These are phyloP conservation scores for Lumnitzera racemosa DNA, from an alignment of 345 rosid species.

Conservation along the genomic window DNA sequence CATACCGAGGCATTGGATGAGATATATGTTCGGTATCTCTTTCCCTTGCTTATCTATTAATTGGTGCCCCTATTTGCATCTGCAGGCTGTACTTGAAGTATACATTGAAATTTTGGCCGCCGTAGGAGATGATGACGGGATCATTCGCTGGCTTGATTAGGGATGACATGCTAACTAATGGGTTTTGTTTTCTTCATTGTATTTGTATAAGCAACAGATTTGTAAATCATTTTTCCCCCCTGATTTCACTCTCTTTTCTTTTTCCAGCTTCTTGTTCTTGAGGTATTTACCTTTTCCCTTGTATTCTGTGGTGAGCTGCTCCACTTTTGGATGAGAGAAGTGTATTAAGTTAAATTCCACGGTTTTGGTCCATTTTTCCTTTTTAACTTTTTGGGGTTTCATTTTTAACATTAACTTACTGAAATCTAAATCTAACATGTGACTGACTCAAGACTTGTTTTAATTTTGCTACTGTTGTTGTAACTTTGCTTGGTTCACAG, in stretches of 20 bases:
- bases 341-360: too few relatives aligned
- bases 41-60: conserved; percentile 2
- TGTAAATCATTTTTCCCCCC: too few relatives aligned
- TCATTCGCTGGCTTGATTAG: conserved; percentile 87
- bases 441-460: background rate
- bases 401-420: too few relatives aligned
- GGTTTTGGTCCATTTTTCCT: too few relatives aligned
- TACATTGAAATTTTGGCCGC: conserved; percentile 76
- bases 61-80: conserved; percentile 1
- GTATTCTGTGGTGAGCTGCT: background rate
- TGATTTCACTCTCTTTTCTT: too few relatives aligned
- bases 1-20: background rate
- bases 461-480: background rate
- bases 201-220: too few relatives aligned
- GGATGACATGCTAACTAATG: background rate
- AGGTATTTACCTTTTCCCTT: background rate
- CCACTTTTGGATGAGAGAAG: too few relatives aligned
- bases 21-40: background rate
- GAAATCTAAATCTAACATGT: too few relatives aligned
- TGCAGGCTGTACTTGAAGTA: conserved; percentile 82
- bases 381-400: too few relatives aligned
- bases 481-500: too few relatives aligned
- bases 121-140: conserved; percentile 72
- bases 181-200: too few relatives aligned
- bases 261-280: too few relatives aligned